Evolutionary conservation across 768 basidiomycete genomes (phyloP), one percentile per base, ranked within the genome.

Genomic region (Boletus subcaerulescens): DNA sequence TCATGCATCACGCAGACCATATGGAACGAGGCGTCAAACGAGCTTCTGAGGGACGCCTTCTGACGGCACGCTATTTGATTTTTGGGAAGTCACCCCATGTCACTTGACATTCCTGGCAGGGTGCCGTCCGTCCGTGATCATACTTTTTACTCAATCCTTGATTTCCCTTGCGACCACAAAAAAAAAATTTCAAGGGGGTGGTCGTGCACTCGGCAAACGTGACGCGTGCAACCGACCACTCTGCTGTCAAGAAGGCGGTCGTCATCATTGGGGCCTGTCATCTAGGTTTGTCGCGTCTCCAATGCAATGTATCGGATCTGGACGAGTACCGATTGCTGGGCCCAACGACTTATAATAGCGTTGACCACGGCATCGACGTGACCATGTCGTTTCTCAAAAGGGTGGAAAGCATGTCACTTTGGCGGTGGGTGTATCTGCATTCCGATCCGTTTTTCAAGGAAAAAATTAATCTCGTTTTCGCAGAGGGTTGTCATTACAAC

Each of bases 201-300:
- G 57, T 77, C 4, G 38, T 77, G 3, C 83, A 83, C 60, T 82
- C 82, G 0, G 72, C 72, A 15, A 56, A 72, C 29, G 78, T 80
- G 65, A 78, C 72, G 35, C 69, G 67, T n/a, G 79, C 79, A 1
- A 49, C 67, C 2, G 77, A 76, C 22, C 75, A 79, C 58, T 56
- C 63, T 4, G 24, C 24, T 24, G 83, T 82, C n/a, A 81, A 87
- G 73, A 84, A 81, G 57, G 81, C 78, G 10, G 74, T 85, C 9
- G 76, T 86, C 11, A 72, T 29, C 8, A 29, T 86, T 12, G 84
- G 83, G 1, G 77, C 83, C 7, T 80, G 80, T 48, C 82, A 80
- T 49, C 80, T 81, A 18, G 80, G 77, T 76, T 52, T 15, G 43
- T 41, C 12, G 6, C 18, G 3, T 26, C 26, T 45, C 29, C 5